phyloP scores from a whole-genome alignment of 2,329 filamentous ascomycete genomes.

The Colletotrichum tropicale region DNA sequence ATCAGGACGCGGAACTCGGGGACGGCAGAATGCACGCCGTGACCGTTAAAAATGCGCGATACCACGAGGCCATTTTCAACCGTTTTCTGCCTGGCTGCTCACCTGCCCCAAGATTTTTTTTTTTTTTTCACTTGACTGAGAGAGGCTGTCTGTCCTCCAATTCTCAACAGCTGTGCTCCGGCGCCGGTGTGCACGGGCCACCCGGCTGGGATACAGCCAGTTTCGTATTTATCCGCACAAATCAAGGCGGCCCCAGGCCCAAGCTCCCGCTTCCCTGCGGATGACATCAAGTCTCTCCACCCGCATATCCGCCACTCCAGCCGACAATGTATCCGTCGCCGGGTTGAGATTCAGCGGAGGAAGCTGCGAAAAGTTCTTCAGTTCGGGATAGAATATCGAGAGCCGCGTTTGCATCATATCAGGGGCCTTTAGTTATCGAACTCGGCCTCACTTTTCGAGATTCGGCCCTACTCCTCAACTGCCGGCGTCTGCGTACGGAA shows the following conservation, averaged over 20 bases:
- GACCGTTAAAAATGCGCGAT: neutral
- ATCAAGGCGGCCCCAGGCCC: conserved; percentile 19
- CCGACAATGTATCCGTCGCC: conserved; percentile 2
- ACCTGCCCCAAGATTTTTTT: neutral
- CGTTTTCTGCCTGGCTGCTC: neutral
- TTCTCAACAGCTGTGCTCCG: neutral
- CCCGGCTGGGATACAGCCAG: neutral
- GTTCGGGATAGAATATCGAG: neutral
- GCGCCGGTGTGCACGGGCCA: conserved; percentile 8
- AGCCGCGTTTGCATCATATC: neutral
- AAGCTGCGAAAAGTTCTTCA: conserved; percentile 7
- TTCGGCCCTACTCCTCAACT: neutral
- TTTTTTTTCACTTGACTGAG: neutral
- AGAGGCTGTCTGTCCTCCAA: neutral
- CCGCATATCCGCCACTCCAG: conserved; percentile 16
- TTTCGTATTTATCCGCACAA: conserved; percentile 21
- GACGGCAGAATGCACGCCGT: conserved; percentile 6
- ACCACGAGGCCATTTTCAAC: neutral
- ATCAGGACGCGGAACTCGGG: neutral
- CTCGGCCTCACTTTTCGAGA: neutral
- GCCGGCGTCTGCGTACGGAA: neutral
- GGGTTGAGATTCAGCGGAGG: conserved; percentile 15
- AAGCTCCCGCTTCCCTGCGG: conserved; percentile 17
- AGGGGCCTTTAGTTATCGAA: neutral
- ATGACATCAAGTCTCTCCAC: conserved; percentile 21